Evolutionary conservation across 2,329 filamentous ascomycete genomes (phyloP).

Genomic region (Fusarium praegraminearum): DNA sequence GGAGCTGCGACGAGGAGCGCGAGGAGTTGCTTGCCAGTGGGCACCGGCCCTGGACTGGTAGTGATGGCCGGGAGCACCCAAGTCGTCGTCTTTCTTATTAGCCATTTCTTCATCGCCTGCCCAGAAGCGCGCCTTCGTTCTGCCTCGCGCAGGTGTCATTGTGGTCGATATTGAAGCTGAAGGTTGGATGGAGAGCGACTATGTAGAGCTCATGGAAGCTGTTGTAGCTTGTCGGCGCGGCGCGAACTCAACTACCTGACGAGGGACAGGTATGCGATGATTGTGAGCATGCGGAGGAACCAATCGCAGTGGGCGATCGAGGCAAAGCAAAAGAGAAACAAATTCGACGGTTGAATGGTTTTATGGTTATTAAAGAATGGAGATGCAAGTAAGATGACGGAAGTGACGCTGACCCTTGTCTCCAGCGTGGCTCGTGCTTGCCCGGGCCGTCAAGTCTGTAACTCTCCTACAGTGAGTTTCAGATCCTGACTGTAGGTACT

Average conservation of each 20-base stretch:
- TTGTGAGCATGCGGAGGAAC: constrained; percentile 6
- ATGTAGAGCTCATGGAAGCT: constrained; percentile 34
- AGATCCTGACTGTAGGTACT: not conserved
- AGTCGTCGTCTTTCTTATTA: constrained; percentile 70
- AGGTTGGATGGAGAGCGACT: constrained; percentile 11
- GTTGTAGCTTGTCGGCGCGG: constrained; percentile 13
- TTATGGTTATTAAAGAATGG: constrained; percentile 8
- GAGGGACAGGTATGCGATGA: constrained; percentile 15
- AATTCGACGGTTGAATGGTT: not conserved
- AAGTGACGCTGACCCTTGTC: constrained; percentile 31
- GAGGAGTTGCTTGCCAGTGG: constrained; percentile 57
- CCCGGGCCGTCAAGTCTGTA: not conserved
- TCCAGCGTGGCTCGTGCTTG: constrained; percentile 41
- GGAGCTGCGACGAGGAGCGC: constrained; percentile 63
- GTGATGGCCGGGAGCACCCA: constrained; percentile 46
- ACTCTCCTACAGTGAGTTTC: constrained; percentile 24
- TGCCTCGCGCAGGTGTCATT: constrained; percentile 55
- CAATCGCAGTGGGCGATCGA: constrained; percentile 12
- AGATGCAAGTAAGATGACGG: constrained; percentile 28
- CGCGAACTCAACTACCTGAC: constrained; percentile 2
- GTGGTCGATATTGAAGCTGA: constrained; percentile 12
- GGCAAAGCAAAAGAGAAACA: not conserved
- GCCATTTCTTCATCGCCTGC: constrained; percentile 66
- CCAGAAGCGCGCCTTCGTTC: constrained; percentile 56
- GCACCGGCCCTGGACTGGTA: constrained; percentile 42